Evolutionary conservation across 2,329 filamentous ascomycete genomes (phyloP), one percentile per base, ranked within the genome.

Genomic region (Colletotrichum liaoningense): DNA sequence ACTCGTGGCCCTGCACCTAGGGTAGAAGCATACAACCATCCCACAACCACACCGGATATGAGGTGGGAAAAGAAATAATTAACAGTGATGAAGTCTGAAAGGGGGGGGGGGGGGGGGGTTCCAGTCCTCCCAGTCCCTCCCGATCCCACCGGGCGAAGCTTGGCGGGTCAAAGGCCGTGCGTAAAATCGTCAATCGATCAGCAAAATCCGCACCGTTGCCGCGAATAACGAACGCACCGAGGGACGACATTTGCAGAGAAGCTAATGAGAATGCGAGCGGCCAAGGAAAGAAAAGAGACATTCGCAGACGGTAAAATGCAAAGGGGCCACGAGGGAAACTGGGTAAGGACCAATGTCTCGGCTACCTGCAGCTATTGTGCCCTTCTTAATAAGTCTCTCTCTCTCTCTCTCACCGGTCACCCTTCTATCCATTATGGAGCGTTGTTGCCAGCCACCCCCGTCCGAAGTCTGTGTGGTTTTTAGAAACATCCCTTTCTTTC

Each of bases 361-460:
- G 71, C 71, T 73, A 73, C 71, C 62, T 60, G 67, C 71, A 73
- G 56, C 55, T 49, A 70, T 64, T 56, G 59, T 35, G 35, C n/a
- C 26, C 60, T 63, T 19, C 38, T 42, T 19, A 19, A 28, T 11
- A 19, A 16, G 8, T 38, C 14, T 19, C 12, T 55, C 33, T 54
- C 54, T 49, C 60, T 38, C 14, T 19, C n/a, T 55, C 33, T 54
- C 54, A 33, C 60, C 28, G 22, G 9, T 24, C 26, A 42, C 33
- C 9, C 33, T 19, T 26, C 22, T 3, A 24, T 54, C 16, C 14
- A 19, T n/a, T 35, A 22, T 30, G 26, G 30, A 42, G 22, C 38
- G 19, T 4, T 14, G 24, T 63, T 14, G 30, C 38, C 35, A 19
- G 6, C 42, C 42, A 12, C 42, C 42, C 42, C 42, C 19, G 16